Conservation (phyloP, 1,284 basidiomycete species). For the Naganishia cerealis region DNA sequence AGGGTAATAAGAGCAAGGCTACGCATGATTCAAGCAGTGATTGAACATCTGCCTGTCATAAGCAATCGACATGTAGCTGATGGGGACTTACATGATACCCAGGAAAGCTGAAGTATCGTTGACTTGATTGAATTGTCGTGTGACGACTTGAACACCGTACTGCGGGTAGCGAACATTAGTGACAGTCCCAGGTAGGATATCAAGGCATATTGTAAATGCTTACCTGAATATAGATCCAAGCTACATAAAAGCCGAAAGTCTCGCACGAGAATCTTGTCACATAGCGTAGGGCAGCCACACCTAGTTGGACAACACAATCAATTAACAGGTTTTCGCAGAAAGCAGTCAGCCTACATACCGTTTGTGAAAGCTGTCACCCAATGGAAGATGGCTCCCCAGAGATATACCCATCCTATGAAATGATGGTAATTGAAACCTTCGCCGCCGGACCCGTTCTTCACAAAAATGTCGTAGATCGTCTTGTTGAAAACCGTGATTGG, state of each 20-base stretch:
- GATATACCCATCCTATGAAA: slow-evolving; percentile 86
- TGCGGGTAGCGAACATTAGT: slow-evolving; percentile 46
- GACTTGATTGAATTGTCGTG: slow-evolving; percentile 65
- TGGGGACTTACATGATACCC: slow-evolving; percentile 57
- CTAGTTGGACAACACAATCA: background rate
- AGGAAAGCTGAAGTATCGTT: slow-evolving; percentile 64
- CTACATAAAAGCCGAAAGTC: slow-evolving; percentile 88
- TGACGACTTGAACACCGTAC: slow-evolving; percentile 79
- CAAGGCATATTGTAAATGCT: background rate
- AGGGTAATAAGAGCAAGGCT: slow-evolving; percentile 77
- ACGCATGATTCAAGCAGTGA: background rate
- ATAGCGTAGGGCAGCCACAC: slow-evolving; percentile 65
- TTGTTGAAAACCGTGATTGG: slow-evolving; percentile 90
- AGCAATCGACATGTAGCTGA: background rate
- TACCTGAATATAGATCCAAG: slow-evolving; percentile 66
- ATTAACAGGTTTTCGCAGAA: background rate
- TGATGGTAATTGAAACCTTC: slow-evolving; percentile 72
- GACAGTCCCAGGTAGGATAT: background rate
- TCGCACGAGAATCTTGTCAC: slow-evolving; percentile 88
- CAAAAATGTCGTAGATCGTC: slow-evolving; percentile 78
- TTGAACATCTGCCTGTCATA: background rate
- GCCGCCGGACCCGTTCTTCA: slow-evolving; percentile 44
- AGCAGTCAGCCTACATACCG: slow-evolving; percentile 57
- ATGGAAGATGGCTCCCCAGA: slow-evolving; percentile 91
- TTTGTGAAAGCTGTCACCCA: slow-evolving; percentile 83